Conservation (phyloP, 768 basidiomycete species). For the Boletus edulis region DNA sequence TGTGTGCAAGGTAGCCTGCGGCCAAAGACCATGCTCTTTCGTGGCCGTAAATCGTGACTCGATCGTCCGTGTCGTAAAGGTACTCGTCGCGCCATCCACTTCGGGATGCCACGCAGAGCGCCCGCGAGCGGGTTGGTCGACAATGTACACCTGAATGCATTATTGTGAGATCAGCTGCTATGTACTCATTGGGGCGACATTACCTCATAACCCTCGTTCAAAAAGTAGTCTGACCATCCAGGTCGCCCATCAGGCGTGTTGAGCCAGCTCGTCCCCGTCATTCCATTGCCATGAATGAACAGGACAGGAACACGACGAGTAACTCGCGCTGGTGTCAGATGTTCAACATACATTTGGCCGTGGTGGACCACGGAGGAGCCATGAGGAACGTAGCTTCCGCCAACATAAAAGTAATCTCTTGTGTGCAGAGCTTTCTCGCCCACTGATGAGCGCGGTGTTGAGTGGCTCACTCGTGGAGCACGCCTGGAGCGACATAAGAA, state of each 20-base stretch:
- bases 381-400: conserved; percentile 37
- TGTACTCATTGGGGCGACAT: not conserved
- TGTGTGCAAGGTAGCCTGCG: conserved; percentile 43
- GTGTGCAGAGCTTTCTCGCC: conserved; percentile 39
- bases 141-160: conserved; percentile 37
- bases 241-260: conserved; percentile 53
- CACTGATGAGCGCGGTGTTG: not conserved
- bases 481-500: conserved; percentile 8
- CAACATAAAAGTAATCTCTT: conserved; percentile 49
- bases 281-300: conserved; percentile 49
- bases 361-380: conserved; percentile 37
- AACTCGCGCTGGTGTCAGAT: conserved; percentile 38
- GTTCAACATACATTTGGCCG: conserved; percentile 55
- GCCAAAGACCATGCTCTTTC: conserved; percentile 40
- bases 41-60: conserved; percentile 47
- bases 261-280: conserved; percentile 52
- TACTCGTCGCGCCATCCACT: conserved; percentile 36
- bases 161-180: not conserved
- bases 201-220: conserved; percentile 51
- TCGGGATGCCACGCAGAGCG: conserved; percentile 43
- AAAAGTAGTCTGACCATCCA: conserved; percentile 59
- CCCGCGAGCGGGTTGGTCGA: conserved; percentile 46
- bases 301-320: conserved; percentile 42
- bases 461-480: not conserved
- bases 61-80: conserved; percentile 30